Percentiles rank a stretch among this genome's conserved stretches.
phyloP scores from a whole-genome alignment of 1,284 basidiomycete genomes.

The Phellinidium pouzarii region DNA sequence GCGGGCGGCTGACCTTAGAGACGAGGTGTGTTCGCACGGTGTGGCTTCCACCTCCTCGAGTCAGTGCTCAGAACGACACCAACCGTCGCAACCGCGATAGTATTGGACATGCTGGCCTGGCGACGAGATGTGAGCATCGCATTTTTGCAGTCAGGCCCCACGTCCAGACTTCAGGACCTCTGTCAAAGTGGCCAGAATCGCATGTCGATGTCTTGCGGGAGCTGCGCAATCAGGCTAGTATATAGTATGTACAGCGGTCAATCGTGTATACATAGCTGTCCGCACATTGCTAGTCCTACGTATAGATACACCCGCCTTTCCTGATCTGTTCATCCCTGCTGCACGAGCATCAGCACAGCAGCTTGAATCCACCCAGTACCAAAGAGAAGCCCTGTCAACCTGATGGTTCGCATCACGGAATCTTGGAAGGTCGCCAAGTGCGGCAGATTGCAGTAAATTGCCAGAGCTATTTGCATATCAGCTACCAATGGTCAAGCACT shows the following conservation, averaged over 20 bases:
- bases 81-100: background rate
- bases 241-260: too few species aligned
- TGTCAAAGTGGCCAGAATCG: too few species aligned
- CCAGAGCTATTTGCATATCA: background rate
- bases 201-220: too few species aligned
- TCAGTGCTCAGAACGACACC: background rate
- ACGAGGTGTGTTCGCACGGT: constrained; percentile 10
- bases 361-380: background rate
- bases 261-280: background rate
- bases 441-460: constrained; percentile 10
- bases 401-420: background rate
- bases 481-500: constrained; percentile 1
- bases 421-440: constrained; percentile 7
- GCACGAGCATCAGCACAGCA: background rate
- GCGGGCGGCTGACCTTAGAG: constrained; percentile 1
- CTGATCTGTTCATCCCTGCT: background rate
- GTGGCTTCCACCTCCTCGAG: constrained; percentile 10
- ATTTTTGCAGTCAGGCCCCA: background rate
- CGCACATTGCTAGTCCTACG: background rate
- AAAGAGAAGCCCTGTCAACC: background rate
- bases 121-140: background rate
- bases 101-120: background rate
- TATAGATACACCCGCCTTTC: background rate
- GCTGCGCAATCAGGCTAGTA: background rate
- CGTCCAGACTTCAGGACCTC: too few species aligned